These are phyloP conservation scores for Cucurbitaria berberidis DNA, from an alignment of 2,329 filamentous ascomycete genomes.

Conservation along the genomic window DNA sequence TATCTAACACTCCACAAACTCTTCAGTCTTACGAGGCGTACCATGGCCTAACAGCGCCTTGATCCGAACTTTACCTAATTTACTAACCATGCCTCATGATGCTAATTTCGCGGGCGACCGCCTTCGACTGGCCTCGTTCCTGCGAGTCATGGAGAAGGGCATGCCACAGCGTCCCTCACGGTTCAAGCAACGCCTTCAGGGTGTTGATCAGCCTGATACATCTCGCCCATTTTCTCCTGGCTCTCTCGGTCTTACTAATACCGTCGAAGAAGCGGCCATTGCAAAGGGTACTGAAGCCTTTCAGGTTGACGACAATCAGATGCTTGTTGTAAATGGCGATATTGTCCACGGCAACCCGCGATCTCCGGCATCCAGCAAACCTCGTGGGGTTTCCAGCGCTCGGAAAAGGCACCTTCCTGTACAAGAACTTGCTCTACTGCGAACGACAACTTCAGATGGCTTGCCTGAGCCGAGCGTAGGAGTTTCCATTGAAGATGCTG, in stretches of 20 bases:
- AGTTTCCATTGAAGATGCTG: neutral
- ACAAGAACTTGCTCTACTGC: slow-evolving; percentile 8
- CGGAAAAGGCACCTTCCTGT: slow-evolving; percentile 31
- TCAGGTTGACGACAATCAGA: neutral
- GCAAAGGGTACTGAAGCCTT: neutral
- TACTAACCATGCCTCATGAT: slow-evolving; percentile 25
- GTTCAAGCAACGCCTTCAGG: slow-evolving; percentile 16
- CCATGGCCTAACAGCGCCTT: neutral
- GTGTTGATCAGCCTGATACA: neutral
- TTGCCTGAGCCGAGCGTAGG: slow-evolving; percentile 35
- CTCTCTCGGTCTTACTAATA: neutral
- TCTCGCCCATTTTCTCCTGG: neutral
- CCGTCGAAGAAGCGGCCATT: neutral
- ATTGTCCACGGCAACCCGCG: neutral
- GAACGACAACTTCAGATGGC: slow-evolving; percentile 36
- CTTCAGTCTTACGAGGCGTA: neutral
- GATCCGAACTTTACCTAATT: neutral
- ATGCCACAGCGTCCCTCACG: slow-evolving; percentile 34
- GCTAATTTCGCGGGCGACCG: slow-evolving; percentile 31
- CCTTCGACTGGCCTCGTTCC: slow-evolving; percentile 33
- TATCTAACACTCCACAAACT: neutral
- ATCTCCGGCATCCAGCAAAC: neutral
- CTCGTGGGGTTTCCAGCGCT: slow-evolving; percentile 5
- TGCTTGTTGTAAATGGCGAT: neutral
- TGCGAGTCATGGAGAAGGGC: slow-evolving; percentile 28